These are phyloP conservation scores for Vaccinium vitisidaea DNA, from an alignment of 148 eudicot species.

Conservation along the genomic window DNA sequence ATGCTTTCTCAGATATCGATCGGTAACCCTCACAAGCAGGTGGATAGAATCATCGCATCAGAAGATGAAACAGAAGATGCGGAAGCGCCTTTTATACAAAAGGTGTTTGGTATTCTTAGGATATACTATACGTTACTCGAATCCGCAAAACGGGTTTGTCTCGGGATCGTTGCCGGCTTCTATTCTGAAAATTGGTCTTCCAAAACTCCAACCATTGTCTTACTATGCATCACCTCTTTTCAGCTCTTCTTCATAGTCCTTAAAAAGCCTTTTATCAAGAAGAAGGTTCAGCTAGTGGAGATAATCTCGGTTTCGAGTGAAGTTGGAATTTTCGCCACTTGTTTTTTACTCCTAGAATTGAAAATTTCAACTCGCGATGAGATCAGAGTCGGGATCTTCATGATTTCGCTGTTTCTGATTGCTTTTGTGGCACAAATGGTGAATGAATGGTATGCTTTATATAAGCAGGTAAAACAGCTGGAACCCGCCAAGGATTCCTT, in stretches of 20 bases:
- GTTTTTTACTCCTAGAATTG: constrained; percentile 39
- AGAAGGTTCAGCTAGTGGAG: constrained; percentile 82
- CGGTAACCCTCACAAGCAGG: constrained; percentile 31
- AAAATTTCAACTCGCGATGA: constrained; percentile 37
- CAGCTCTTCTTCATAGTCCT: constrained; percentile 84
- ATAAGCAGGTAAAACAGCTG: constrained; percentile 56
- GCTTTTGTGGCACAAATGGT: constrained; percentile 53
- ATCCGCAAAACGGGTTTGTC: constrained; percentile 55
- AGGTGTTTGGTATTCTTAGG: constrained; percentile 82
- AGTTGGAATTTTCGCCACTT: constrained; percentile 57
- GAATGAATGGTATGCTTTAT: constrained; percentile 79
- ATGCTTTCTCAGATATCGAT: constrained; percentile 78
- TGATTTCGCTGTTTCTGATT: constrained; percentile 54
- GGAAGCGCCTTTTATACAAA: constrained; percentile 90
- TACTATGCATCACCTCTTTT: constrained; percentile 71
- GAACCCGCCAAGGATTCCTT: constrained; percentile 49
- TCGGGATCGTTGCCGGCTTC: constrained; percentile 66
- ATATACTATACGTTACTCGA: constrained; percentile 87
- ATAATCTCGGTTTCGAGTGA: constrained; percentile 68
- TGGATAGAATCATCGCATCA: constrained; percentile 66
- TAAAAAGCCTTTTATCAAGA: constrained; percentile 95
- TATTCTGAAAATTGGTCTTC: constrained; percentile 44
- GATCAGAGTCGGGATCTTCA: constrained; percentile 45
- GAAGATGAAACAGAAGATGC: constrained; percentile 98
- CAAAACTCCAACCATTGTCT: constrained; percentile 38